These are phyloP conservation scores for Chaetomiaceae sp. DNA, from an alignment of 2,329 filamentous ascomycete genomes.

Conservation along the genomic window DNA sequence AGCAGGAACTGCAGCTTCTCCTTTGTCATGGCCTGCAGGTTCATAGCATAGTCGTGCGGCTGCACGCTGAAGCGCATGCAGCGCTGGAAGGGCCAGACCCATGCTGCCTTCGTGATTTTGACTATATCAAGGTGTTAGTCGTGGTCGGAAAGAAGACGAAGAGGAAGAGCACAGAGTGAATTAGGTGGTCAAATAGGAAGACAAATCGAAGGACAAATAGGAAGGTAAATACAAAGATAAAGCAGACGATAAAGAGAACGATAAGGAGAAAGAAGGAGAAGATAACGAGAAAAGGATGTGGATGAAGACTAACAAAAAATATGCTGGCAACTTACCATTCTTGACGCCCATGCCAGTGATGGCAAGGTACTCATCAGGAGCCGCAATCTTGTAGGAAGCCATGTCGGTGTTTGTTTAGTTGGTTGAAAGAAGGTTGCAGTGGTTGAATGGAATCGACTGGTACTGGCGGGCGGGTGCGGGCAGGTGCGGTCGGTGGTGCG, in stretches of 20 bases:
- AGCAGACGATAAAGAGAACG: too few species aligned
- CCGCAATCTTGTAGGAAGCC: constrained; percentile 62
- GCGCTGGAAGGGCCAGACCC: constrained; percentile 68
- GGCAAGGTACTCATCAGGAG: constrained; percentile 80
- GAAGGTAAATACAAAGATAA: too few species aligned
- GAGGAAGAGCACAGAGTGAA: too few species aligned
- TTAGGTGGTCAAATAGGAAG: too few species aligned
- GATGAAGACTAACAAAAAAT: too few species aligned
- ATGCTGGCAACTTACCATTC: constrained; percentile 38
- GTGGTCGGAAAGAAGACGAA: too few species aligned
- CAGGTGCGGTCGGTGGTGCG: too few species aligned
- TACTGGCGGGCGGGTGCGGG: too few species aligned
- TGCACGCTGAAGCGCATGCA: constrained; percentile 60
- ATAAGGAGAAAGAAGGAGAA: too few species aligned
- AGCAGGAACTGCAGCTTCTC: constrained; percentile 82
- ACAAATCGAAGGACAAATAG: too few species aligned
- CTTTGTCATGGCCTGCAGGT: constrained; percentile 80
- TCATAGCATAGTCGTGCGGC: constrained; percentile 78
- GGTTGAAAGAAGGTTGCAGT: background rate
- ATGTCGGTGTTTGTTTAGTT: constrained; percentile 34
- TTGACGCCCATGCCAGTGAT: constrained; percentile 75
- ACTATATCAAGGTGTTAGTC: constrained; percentile 35
- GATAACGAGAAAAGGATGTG: too few species aligned
- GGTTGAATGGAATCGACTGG: too few species aligned
- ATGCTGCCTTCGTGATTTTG: constrained; percentile 72